Evolutionary conservation across 2,329 filamentous ascomycete genomes (phyloP).

Genomic region (Alternaria alternata): DNA sequence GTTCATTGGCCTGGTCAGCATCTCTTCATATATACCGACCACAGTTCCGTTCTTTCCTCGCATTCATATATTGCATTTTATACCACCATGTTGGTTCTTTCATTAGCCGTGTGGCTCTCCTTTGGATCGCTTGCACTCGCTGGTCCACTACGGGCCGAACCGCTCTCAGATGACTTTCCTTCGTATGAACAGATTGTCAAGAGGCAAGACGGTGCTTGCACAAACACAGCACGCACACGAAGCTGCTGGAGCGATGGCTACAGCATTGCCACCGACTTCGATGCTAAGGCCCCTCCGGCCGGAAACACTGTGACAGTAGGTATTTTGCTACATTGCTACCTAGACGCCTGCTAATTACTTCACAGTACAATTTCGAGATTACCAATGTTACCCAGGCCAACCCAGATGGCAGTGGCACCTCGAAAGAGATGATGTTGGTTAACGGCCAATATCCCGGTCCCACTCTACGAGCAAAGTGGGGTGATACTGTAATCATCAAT

Average conservation of each 20-base stretch:
- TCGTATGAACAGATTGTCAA: slow-evolving; percentile 31
- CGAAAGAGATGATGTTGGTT: slow-evolving; percentile 53
- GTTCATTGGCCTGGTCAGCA: slow-evolving; percentile 20
- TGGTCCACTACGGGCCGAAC: slow-evolving; percentile 32
- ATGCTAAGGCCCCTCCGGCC: slow-evolving; percentile 53
- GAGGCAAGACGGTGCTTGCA: slow-evolving; percentile 50
- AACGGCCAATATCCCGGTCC: slow-evolving; percentile 71
- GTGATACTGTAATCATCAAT: slow-evolving; percentile 52
- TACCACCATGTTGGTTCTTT: slow-evolving; percentile 37
- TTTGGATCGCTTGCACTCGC: slow-evolving; percentile 37
- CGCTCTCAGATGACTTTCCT: slow-evolving; percentile 14
- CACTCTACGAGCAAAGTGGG: slow-evolving; percentile 45
- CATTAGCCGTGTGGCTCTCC: slow-evolving; percentile 35
- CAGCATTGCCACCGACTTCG: slow-evolving; percentile 57
- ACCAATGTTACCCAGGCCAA: slow-evolving; percentile 52
- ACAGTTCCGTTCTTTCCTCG: slow-evolving; percentile 9
- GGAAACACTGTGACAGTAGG: slow-evolving; percentile 47
- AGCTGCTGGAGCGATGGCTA: slow-evolving; percentile 55
- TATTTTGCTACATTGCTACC: background rate
- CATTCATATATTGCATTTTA: slow-evolving; percentile 15
- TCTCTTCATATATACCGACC: slow-evolving; percentile 17
- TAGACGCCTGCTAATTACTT: slow-evolving; percentile 7
- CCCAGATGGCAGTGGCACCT: slow-evolving; percentile 50
- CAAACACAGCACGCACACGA: slow-evolving; percentile 51
- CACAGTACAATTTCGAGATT: slow-evolving; percentile 52